These are phyloP conservation scores for Yamadazyma olivae DNA, from an alignment of 805 yeast genomes.

Conservation along the genomic window DNA sequence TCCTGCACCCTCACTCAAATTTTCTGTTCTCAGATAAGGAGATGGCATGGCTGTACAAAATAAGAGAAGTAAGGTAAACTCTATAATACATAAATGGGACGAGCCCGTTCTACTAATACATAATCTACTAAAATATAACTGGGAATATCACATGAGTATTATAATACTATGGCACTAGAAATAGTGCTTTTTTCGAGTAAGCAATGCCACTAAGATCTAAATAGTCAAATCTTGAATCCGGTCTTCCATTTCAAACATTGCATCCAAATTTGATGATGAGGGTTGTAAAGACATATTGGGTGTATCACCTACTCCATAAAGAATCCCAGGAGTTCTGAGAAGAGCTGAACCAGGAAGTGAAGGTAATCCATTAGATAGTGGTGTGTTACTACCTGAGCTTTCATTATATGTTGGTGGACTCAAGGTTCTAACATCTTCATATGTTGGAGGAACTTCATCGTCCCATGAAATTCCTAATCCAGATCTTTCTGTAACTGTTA, in stretches of 20 bases:
- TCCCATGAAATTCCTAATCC: constrained; percentile 98
- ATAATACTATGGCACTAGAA: too few species aligned
- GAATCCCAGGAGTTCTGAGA: constrained; percentile 30
- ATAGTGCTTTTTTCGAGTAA: too few species aligned
- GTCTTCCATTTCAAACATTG: constrained; percentile 29
- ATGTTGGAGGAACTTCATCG: constrained; percentile 97
- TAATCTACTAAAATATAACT: too few species aligned
- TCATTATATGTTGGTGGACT: constrained; percentile 79
- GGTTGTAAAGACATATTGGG: constrained; percentile 21
- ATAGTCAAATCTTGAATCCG: constrained; percentile 31
- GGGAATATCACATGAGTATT: too few species aligned
- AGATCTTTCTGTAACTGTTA: constrained; percentile 81
- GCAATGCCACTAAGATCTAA: too few species aligned
- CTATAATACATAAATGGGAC: too few species aligned
- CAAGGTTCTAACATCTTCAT: constrained; percentile 75
- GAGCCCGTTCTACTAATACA: too few species aligned
- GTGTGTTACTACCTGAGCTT: constrained; percentile 16
- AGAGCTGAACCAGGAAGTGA: constrained; percentile 14
- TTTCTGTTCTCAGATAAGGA: too few species aligned
- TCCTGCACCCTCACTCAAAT: too few species aligned
- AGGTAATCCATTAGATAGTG: constrained; percentile 9
- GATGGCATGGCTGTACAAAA: too few species aligned
- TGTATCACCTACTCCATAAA: constrained; percentile 44
- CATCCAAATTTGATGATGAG: constrained; percentile 12
- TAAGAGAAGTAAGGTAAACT: too few species aligned